phyloP scores from a whole-genome alignment of 2,329 filamentous ascomycete species.

The Capronia americana region DNA sequence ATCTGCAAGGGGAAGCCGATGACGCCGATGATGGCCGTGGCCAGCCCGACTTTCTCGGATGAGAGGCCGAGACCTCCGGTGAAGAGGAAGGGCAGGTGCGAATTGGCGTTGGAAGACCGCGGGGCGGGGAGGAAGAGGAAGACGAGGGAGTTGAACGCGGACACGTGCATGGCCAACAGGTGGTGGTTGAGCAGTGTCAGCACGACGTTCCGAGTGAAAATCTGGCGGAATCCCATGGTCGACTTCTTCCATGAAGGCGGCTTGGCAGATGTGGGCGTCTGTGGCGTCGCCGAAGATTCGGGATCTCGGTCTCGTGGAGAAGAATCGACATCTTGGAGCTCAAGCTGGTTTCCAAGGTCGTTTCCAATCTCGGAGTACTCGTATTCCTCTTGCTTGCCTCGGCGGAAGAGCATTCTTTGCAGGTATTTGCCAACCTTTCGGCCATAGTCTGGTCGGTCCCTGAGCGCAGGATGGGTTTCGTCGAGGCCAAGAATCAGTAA shows the following conservation, averaged over 20 bases:
- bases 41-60: constrained; percentile 73
- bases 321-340: constrained; percentile 35
- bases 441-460: constrained; percentile 51
- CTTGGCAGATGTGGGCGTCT: constrained; percentile 27
- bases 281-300: constrained; percentile 42
- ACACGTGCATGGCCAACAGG: constrained; percentile 75
- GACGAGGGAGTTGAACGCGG: constrained; percentile 77
- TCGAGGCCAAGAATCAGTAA: constrained; percentile 69
- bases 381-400: constrained; percentile 20
- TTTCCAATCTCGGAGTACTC: constrained; percentile 43
- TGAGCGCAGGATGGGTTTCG: constrained; percentile 57
- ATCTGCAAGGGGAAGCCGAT: constrained; percentile 78
- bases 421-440: constrained; percentile 48
- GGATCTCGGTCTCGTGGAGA: constrained; percentile 16
- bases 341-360: constrained; percentile 41
- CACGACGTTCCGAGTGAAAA: constrained; percentile 62
- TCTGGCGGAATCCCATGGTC: constrained; percentile 52
- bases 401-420: constrained; percentile 41
- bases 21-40: constrained; percentile 76
- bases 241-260: constrained; percentile 11
- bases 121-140: constrained; percentile 79
- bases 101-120: constrained; percentile 51
- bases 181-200: constrained; percentile 67
- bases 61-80: constrained; percentile 77
- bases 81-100: constrained; percentile 57